Base-by-base conservation (phyloP, 306 rosid genomes). In the Styphnolobium japonicum region DNA sequence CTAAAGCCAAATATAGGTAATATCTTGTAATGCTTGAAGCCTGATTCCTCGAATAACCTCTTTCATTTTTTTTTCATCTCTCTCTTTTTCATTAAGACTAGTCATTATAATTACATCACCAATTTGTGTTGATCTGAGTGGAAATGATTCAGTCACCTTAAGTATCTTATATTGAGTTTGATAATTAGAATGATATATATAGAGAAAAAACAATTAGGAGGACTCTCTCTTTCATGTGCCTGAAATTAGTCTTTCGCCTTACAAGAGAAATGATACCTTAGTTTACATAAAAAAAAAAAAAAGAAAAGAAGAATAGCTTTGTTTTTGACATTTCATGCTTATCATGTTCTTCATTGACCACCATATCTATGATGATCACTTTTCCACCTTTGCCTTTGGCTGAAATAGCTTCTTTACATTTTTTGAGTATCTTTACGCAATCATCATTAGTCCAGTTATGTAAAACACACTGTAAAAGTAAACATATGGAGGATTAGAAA, bases 61-160 rank as follows among this genome's bases (percentile, higher is more conserved):
- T 76, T 63, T 85, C 83, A 87, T n/a, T 45, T 45, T 18, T 12
- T 79, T 80, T 22, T 79, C 72, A 1, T 7, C 36, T 18, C 49
- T 64, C 49, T 64, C 71, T 64, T 37, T n/a, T 39, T 29, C 85
- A 15, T 33, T 43, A 0, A 19, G 58, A 18, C 6, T 57, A 84
- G 82, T 75, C 52, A 45, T 45, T 86, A 82, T 78, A 58, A 78
- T 0, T 68, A 82, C 16, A 31, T 87, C 86, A 25, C n/a, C n/a
- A n/a, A n/a, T n/a, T n/a, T n/a, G n/a, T n/a, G n/a, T n/a, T n/a
- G n/a, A n/a, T n/a, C n/a, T n/a, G n/a, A n/a, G n/a, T n/a, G n/a
- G n/a, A n/a, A n/a, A n/a, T n/a, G n/a, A n/a, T n/a, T n/a, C n/a
- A n/a, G n/a, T n/a, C n/a, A n/a, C n/a, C n/a, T n/a, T n/a, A n/a